Evolutionary conservation across 192 early-diverging fungal genomes (phyloP), one percentile per base, ranked within the genome.

Genomic region (Podila minutissima): DNA sequence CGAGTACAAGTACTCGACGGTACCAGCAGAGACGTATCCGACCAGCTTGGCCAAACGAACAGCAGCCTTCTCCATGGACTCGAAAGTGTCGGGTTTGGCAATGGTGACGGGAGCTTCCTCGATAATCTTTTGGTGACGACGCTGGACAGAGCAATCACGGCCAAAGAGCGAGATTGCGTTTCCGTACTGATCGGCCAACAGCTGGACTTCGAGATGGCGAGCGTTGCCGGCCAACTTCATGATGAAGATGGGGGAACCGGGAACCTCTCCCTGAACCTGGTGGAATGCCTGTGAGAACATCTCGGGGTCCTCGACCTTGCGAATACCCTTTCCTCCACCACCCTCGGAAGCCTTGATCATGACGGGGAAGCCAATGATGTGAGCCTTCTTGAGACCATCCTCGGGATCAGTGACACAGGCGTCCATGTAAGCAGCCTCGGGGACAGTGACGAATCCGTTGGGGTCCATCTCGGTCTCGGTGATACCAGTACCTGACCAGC

Each of bases 271-370:
- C 81, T 92, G 88, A 37, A 96, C 96, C 85, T 99, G 97, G 72
- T 87, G 78, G 82, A 97, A 99, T 1, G 91, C 83, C 49, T 90
- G 88, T 7, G 85, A 79, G 85, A 99, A 99, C 59, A 89, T 85
- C 3, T 85, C 85, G 38, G 89, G 85, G 70, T 89, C 86, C 31
- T 95, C 88, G 17, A 98, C 97, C 84, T 96, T 95, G 71, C 97
- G 94, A 82, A 99, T 99, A 74, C 97, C 97, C 87, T 99, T 99
- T 64, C 97, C 97, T 75, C 97, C 97, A 72, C 97, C 97, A 75
- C 97, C 97, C 86, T 99, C 97, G 10, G 95, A 97, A 41, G 97
- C 97, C 87, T 99, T 99, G 83, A 98, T 94, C 97, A 99, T 99
- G 82, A 99, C 90, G 12, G 97, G 97, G 84, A 93, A 99, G 7